Evolutionary conservation across 345 rosid genomes (phyloP).

Genomic region (Cochlearia excelsa): DNA sequence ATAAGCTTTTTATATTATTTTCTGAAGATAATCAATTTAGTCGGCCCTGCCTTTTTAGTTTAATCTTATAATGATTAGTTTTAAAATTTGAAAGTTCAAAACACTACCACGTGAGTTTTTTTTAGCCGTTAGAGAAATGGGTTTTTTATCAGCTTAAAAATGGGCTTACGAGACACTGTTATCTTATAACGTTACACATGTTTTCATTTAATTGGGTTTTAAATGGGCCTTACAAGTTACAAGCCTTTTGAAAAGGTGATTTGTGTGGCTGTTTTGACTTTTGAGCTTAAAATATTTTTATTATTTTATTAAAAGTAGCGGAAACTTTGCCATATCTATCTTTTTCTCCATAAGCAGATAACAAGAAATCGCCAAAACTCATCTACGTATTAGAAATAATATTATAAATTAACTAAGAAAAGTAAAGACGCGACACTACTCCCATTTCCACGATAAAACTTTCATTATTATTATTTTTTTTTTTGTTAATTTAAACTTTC

Average conservation of each 20-base stretch:
- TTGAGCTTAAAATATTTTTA: background rate
- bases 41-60: slow-evolving; percentile 21
- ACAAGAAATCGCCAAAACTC: slow-evolving; percentile 35
- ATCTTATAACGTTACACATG: background rate
- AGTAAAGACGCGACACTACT: too few species aligned
- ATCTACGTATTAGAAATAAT: slow-evolving; percentile 11
- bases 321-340: slow-evolving; percentile 16
- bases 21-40: slow-evolving; percentile 9
- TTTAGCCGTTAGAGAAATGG: background rate
- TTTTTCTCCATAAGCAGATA: slow-evolving; percentile 29
- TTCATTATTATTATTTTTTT: too few species aligned
- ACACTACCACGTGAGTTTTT: background rate
- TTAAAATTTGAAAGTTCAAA: background rate
- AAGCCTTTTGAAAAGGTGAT: too few species aligned
- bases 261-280: too few species aligned
- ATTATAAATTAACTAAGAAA: background rate
- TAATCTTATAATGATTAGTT: background rate
- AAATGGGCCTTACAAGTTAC: background rate
- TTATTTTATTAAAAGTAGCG: background rate
- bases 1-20: background rate
- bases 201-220: slow-evolving; percentile 2
- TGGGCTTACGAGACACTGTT: slow-evolving; percentile 12
- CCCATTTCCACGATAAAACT: too few species aligned
- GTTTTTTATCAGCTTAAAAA: background rate
- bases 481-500: too few species aligned